Conservation (phyloP, 768 basidiomycete genomes). For the Psilocybe cyanescens region DNA sequence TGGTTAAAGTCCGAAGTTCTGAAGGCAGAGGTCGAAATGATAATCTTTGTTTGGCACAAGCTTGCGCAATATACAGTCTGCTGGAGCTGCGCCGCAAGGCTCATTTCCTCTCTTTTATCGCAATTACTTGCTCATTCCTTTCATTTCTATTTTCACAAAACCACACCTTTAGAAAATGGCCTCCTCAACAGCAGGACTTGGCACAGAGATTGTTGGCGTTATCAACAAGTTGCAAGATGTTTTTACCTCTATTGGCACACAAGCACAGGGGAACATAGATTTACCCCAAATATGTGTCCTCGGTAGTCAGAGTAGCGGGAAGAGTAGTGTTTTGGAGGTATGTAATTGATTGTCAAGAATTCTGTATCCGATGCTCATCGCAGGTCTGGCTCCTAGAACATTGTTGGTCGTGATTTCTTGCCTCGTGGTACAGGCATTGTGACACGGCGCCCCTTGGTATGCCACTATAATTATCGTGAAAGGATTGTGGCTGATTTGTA, state of each 20-base stretch:
- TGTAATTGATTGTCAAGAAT: constrained; percentile 19
- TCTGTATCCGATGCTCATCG: constrained; percentile 10
- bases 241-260: constrained; percentile 82
- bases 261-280: constrained; percentile 75
- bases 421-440: constrained; percentile 99
- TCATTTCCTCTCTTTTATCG: constrained; percentile 22
- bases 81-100: constrained; percentile 17
- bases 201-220: constrained; percentile 78
- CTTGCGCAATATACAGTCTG: constrained; percentile 29
- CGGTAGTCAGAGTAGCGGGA: constrained; percentile 91
- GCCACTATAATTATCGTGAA: constrained; percentile 22
- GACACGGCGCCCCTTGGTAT: constrained; percentile 92
- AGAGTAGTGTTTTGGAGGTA: constrained; percentile 93
- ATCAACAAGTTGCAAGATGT: constrained; percentile 93
- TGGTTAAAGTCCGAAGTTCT: background rate
- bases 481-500: constrained; percentile 3
- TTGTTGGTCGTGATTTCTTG: constrained; percentile 97
- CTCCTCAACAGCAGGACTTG: constrained; percentile 67
- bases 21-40: constrained; percentile 1
- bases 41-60: constrained; percentile 29
- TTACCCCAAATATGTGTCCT: constrained; percentile 91
- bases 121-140: constrained; percentile 20
- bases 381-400: constrained; percentile 62
- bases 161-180: constrained; percentile 43
- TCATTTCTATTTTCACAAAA: constrained; percentile 17